Percentiles rank a stretch among this genome's conserved stretches.
Evolutionary conservation across 1,284 basidiomycete genomes (phyloP).

Genomic region (Apiotrichum sp.): DNA sequence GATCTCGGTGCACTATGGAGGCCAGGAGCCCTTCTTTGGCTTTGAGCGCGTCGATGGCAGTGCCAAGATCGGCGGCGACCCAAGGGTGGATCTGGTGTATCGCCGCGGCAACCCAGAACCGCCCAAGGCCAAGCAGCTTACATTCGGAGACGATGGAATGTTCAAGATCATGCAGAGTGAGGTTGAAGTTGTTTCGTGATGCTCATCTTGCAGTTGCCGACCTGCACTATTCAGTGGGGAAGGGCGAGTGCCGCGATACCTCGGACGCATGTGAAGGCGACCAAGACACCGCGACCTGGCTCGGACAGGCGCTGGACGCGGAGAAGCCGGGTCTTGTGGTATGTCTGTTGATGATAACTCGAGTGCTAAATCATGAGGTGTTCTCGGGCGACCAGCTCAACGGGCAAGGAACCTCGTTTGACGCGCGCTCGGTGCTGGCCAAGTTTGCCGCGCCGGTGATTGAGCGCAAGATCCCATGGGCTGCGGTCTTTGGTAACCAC

Average conservation of each 20-base stretch:
- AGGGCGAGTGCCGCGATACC: slow-evolving; percentile 66
- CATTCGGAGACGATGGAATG: slow-evolving; percentile 71
- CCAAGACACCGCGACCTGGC: slow-evolving; percentile 63
- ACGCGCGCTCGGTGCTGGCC: slow-evolving; percentile 72
- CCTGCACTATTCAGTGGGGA: slow-evolving; percentile 72
- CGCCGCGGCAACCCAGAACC: slow-evolving; percentile 52
- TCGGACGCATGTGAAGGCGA: slow-evolving; percentile 57
- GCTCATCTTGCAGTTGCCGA: slow-evolving; percentile 58
- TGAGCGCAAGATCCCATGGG: slow-evolving; percentile 74
- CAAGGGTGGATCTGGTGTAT: slow-evolving; percentile 35
- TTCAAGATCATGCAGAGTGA: slow-evolving; percentile 75
- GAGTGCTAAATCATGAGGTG: slow-evolving; percentile 11
- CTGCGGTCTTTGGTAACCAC: slow-evolving; percentile 87
- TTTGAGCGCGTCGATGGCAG: slow-evolving; percentile 63
- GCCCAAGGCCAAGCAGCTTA: slow-evolving; percentile 64
- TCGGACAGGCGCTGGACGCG: slow-evolving; percentile 63
- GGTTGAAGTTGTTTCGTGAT: slow-evolving; percentile 5
- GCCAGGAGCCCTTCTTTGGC: slow-evolving; percentile 72
- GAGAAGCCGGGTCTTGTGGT: slow-evolving; percentile 88
- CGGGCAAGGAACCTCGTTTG: slow-evolving; percentile 82
- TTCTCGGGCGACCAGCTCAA: slow-evolving; percentile 77
- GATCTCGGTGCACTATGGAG: slow-evolving; percentile 76
- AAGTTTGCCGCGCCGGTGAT: slow-evolving; percentile 78
- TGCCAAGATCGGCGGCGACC: slow-evolving; percentile 49
- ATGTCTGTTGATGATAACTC: not conserved